A percentile compares a stretch with the other conserved stretches of the same genome.
Evolutionary conservation across 352 stramenopile genomes (phyloP).

Genomic region (Phytophthora pinifolia): DNA sequence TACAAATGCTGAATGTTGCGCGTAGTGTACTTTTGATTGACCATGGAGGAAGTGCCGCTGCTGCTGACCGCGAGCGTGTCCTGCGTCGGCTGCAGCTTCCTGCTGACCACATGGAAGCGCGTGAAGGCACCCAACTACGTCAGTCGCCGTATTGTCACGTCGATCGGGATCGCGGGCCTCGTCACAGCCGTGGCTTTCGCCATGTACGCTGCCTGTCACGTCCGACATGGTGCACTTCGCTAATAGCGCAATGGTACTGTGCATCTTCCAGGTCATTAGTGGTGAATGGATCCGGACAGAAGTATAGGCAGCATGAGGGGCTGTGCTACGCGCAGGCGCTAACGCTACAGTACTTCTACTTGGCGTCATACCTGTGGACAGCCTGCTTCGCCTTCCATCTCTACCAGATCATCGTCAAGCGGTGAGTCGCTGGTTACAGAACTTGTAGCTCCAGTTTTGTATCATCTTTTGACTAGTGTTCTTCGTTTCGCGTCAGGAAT

Average conservation of each 20-base stretch:
- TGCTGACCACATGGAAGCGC: conserved; percentile 71
- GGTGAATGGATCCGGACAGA: conserved; percentile 47
- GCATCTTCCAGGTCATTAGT: conserved; percentile 47
- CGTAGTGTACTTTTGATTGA: conserved; percentile 3
- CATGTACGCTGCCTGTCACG: conserved; percentile 35
- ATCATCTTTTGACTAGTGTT: neutral
- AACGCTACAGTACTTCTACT: conserved; percentile 78
- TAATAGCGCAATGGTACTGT: neutral
- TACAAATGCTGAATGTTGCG: conserved; percentile 6
- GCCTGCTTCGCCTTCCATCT: conserved; percentile 85
- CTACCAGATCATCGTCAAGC: conserved; percentile 85
- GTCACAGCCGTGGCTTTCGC: conserved; percentile 62
- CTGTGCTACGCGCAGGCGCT: conserved; percentile 72
- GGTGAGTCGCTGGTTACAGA: conserved; percentile 22
- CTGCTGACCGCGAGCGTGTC: conserved; percentile 56
- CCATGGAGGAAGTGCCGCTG: conserved; percentile 53
- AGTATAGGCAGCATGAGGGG: conserved; percentile 45
- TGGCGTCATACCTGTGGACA: conserved; percentile 85
- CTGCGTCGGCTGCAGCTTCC: conserved; percentile 65
- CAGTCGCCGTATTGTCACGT: conserved; percentile 68
- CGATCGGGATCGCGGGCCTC: conserved; percentile 61
- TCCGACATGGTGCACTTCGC: neutral
- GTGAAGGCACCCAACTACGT: conserved; percentile 68
- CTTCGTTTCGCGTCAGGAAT: conserved; percentile 35
- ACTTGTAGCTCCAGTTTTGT: neutral